These are phyloP conservation scores for Plicaturopsis crispa DNA, from an alignment of 768 basidiomycete species.

Conservation along the genomic window DNA sequence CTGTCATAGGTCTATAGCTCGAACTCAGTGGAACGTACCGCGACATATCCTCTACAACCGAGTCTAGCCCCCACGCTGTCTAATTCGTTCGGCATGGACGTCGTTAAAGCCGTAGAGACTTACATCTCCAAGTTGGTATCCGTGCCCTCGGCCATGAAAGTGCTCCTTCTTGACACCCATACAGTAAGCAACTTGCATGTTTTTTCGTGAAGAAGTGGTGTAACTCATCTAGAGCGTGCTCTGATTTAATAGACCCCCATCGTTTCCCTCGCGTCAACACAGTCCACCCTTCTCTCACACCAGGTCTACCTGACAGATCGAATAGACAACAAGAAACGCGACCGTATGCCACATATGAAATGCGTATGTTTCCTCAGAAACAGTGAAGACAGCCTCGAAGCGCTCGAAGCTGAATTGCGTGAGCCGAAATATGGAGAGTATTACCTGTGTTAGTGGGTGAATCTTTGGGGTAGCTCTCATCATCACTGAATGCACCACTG, in stretches of 20 bases:
- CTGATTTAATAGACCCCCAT: slow-evolving; percentile 88
- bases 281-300: slow-evolving; percentile 86
- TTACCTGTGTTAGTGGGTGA: slow-evolving; percentile 96
- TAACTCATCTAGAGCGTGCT: slow-evolving; percentile 6
- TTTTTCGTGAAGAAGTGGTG: slow-evolving; percentile 14
- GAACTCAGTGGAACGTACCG: too few relatives aligned
- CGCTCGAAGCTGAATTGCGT: slow-evolving; percentile 74
- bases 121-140: slow-evolving; percentile 89
- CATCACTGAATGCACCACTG: slow-evolving; percentile 11
- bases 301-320: slow-evolving; percentile 98
- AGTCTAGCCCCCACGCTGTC: too few relatives aligned
- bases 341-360: slow-evolving; percentile 93
- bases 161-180: slow-evolving; percentile 88
- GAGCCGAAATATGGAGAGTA: slow-evolving; percentile 97
- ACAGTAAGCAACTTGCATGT: too few relatives aligned
- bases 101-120: slow-evolving; percentile 89
- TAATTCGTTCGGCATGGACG: slow-evolving; percentile 58
- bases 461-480: slow-evolving; percentile 25
- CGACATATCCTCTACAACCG: too few relatives aligned
- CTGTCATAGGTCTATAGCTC: too few relatives aligned
- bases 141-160: slow-evolving; percentile 87
- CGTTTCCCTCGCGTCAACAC: slow-evolving; percentile 89
- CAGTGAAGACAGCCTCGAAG: slow-evolving; percentile 74
- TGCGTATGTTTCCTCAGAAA: slow-evolving; percentile 91
- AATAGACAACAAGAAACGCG: slow-evolving; percentile 89